Evolutionary conservation across 2,329 filamentous ascomycete species (phyloP).

Genomic region (Pseudocercospora vitis): DNA sequence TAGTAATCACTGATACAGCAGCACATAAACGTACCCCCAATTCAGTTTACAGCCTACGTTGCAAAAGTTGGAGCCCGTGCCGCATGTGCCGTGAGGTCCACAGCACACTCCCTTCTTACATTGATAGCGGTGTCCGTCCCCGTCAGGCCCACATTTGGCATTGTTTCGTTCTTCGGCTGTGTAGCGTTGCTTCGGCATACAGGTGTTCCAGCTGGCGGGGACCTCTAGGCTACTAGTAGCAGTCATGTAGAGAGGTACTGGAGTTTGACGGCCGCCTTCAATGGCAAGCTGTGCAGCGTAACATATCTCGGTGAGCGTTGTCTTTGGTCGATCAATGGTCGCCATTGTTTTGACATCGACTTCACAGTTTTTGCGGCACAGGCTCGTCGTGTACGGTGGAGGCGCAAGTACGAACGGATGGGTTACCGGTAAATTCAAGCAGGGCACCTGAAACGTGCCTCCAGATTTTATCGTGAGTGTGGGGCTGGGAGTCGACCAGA

Average conservation of each 20-base stretch:
- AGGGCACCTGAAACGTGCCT: conserved; percentile 17
- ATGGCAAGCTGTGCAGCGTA: neutral
- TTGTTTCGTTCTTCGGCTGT: conserved; percentile 9
- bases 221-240: conserved; percentile 10
- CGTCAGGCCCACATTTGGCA: conserved; percentile 15
- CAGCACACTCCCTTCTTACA: conserved; percentile 22
- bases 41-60: conserved; percentile 20
- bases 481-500: conserved; percentile 13
- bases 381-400: conserved; percentile 13
- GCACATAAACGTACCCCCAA: conserved; percentile 11
- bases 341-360: conserved; percentile 8
- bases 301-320: conserved; percentile 14
- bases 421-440: conserved; percentile 6
- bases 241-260: conserved; percentile 5
- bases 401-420: conserved; percentile 6
- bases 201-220: conserved; percentile 10
- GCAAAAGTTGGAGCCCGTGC: conserved; percentile 17
- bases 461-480: conserved; percentile 14
- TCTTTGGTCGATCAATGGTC: conserved; percentile 8
- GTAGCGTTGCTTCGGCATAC: conserved; percentile 8
- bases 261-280: neutral
- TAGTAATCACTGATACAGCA: neutral
- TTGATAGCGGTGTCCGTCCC: conserved; percentile 12
- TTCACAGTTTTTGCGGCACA: conserved; percentile 18
- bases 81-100: conserved; percentile 20